Evolutionary conservation across 1,139 yeast species (phyloP), one percentile per base, ranked within the genome.

Genomic region (Kluyveromyces sp.): DNA sequence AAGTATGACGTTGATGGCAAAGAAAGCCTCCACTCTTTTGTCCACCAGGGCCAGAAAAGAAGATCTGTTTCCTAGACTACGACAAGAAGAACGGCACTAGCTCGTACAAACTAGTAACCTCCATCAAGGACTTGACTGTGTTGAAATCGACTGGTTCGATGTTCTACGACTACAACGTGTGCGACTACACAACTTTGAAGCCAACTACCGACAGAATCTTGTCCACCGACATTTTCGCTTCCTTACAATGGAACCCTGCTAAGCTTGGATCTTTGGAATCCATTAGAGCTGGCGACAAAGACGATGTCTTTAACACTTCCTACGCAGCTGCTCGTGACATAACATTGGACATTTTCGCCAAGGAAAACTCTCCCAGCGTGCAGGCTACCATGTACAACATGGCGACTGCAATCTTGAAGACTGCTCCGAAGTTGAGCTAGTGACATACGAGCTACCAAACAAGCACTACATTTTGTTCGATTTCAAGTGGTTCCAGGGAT

Each of bases 321-420:
- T 85, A 75, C 64, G 63, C 72, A 30, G 61, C 64, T 25, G 94
- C 90, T 27, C 77, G 89, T 60, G 72, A 72, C 45, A 74, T 78
- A 55, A 88, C 96, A 2, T 74, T 89, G 58, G 84, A 81, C 48
- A 74, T 77, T 51, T 89, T 89, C 67, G 96, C n/a, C 27, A 67
- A 74, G 46, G 96, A 89, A 67, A 81, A 86, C 67, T 86, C 96
- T 7, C 79, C 96, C 25, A 83, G 95, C 21, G 97, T 89, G 43
- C 97, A 89, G 71, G 96, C 95, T 39, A 89, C 96, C 51, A 88
- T 88, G 96, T 89, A 79, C 74, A 86, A 88, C 73, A 89, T 89
- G 92, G 75, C 87, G 37, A 74, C 78, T 51, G 79, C 79, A 54
- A 87, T 89, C 54, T 75, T 89, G 62, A 73, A 70, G 45, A 63